Evolutionary conservation across 345 rosid species (phyloP).

Genomic region (Microthlaspi erraticum): DNA sequence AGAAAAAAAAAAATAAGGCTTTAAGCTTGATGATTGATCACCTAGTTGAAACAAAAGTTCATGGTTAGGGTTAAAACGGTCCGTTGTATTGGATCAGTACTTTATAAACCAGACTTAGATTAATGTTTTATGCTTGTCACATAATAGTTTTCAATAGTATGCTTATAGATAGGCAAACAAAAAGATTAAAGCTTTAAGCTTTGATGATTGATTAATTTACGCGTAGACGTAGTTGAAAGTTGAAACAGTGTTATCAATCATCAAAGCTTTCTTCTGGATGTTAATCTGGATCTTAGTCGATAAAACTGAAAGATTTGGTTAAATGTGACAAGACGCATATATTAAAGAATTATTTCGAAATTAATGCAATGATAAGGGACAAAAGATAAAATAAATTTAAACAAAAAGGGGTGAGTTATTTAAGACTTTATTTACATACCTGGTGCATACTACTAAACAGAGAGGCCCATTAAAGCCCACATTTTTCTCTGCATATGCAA

Average conservation of each 20-base stretch:
- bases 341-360: not conserved
- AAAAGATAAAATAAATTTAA: not conserved
- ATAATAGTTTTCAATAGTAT: too few species aligned
- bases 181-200: too few species aligned
- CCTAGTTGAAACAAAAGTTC: not conserved
- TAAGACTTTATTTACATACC: not conserved
- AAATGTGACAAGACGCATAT: not conserved
- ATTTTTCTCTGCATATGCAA: not conserved
- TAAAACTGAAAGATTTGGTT: too few species aligned
- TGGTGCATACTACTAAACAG: not conserved
- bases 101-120: too few species aligned
- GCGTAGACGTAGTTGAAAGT: too few species aligned
- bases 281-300: not conserved
- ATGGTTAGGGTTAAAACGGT: not conserved
- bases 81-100: not conserved
- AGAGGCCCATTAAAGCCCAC: not conserved
- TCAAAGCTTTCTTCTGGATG: not conserved
- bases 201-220: too few species aligned
- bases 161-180: not conserved
- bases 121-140: too few species aligned
- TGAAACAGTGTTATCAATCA: too few species aligned
- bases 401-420: not conserved
- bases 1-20: not conserved
- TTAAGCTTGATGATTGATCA: constrained; percentile 6
- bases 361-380: not conserved